Evolutionary conservation across 2,329 filamentous ascomycete genomes (phyloP).

Genomic region (Pseudocercospora fuligena): DNA sequence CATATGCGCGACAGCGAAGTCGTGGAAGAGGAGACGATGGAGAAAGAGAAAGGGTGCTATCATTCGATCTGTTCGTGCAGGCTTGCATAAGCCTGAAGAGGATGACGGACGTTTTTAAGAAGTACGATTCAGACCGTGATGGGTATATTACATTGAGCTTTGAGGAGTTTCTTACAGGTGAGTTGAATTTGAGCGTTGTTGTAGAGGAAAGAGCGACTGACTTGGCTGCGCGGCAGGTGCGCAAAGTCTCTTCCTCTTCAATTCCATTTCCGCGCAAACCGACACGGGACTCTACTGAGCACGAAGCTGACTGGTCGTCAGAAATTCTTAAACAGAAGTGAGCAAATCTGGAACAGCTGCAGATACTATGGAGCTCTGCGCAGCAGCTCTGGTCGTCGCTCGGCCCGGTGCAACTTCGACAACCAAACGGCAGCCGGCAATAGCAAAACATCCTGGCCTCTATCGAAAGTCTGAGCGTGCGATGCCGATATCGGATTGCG

Average conservation of each 20-base stretch:
- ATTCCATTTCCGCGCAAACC: conserved; percentile 56
- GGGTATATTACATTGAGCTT: conserved; percentile 71
- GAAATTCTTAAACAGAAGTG: conserved; percentile 34
- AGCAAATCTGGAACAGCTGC: background rate
- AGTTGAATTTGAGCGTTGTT: background rate
- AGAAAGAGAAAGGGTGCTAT: conserved; percentile 48
- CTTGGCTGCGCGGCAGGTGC: conserved; percentile 57
- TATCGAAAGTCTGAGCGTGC: background rate
- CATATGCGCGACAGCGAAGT: conserved; percentile 68
- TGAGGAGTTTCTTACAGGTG: conserved; percentile 47
- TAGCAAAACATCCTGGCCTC: background rate
- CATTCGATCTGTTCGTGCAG: conserved; percentile 95
- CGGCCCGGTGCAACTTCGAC: background rate
- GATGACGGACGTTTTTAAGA: conserved; percentile 99
- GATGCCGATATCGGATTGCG: background rate
- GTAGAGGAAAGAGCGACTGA: background rate
- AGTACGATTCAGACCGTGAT: conserved; percentile 95
- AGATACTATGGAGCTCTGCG: background rate
- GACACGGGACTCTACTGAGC: conserved; percentile 57
- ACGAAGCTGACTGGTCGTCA: conserved; percentile 28
- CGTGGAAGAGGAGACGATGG: conserved; percentile 43
- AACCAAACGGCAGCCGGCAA: background rate
- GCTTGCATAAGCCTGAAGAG: conserved; percentile 94
- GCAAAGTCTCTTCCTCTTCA: conserved; percentile 60
- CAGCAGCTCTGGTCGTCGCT: background rate